Evolutionary conservation across 495 filamentous ascomycete species (phyloP), one percentile per base, ranked within the genome.

Genomic region (Paragyromitra xinjiangensis): DNA sequence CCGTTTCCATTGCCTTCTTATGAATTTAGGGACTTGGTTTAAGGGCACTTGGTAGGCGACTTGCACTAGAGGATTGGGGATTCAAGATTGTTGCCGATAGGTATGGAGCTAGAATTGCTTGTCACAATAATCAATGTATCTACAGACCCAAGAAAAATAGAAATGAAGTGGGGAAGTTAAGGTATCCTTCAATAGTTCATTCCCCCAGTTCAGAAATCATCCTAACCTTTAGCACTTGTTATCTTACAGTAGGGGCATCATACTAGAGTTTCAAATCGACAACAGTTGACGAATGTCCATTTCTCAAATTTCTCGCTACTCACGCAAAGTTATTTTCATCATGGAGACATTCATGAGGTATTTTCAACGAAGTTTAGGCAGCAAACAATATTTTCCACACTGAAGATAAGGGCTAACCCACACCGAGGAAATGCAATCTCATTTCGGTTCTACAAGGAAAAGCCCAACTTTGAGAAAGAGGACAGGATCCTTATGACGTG

Each of bases 81-180:
- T 75, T 75, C 58, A 75, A 75, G 12, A 12, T n/a, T 16, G 37
- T 7, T 75, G n/a, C 45, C 48, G 34, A 55, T 9, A 16, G 8
- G 14, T 50, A 59, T 39, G 8, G 16, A 48, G 26, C 11, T 70
- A 22, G n/a, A 70, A 70, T 71, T 56, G 6, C 48, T 56, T 19
- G 29, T 44, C 16, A 24, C 29, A 45, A 14, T n/a, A 26, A n/a
- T 16, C 48, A 40, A 64, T 48, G 66, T 71, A 64, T 44, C 11
- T 16, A n/a, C 44, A 24, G 42, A 37, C 4, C 14, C 16, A 29
- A 39, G 55, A 50, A 26, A 8, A 62, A 71, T 63, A 8, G n/a
- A 62, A 8, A 22, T 9, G 14, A 19, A 19, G 14, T 2, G 51
- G 24, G 19, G 3, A 14, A 9, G 12, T 26, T 26, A 9, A 5